Evolutionary conservation across 352 stramenopile genomes (phyloP), one percentile per base, ranked within the genome.

Genomic region (Pythium guiyangense): DNA sequence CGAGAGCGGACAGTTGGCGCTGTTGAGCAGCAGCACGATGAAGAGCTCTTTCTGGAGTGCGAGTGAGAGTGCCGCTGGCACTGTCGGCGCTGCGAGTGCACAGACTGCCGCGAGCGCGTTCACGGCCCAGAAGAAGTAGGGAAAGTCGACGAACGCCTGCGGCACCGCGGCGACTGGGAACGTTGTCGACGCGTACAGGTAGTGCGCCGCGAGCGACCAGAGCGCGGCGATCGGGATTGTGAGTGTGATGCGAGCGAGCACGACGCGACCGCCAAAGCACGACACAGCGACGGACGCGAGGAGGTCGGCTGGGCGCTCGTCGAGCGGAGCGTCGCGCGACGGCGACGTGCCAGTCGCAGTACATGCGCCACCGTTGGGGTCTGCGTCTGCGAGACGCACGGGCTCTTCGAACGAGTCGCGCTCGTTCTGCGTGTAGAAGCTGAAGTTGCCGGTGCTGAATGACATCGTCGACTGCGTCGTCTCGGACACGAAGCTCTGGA

Each of bases 11-110:
- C 73, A 82, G 46, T 74, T 77, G 12, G 74, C 35, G 1, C 58
- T 56, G 42, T 79, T 82, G 62, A 75, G 64, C 40, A 79, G 31
- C 40, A 79, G 29, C 48, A 74, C 59, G 34, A 69, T 60, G 34
- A 79, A 82, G 4, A 67, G 57, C 14, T 65, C 53, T 53, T 75
- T 79, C 37, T 82, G 70, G 17, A 76, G 47, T 9, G 70, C 34
- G 39, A 82, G 57, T 43, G 70, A 65, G 18, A 77, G 42, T 1
- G 73, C 65, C 15, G 58, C 58, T 35, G 53, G 56, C 54, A 61
- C 60, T 2, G 54, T 73, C 5, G 71, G 71, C n/a, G 63, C 67
- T 15, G 65, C 64, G 14, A 77, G 47, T 11, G 69, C 63, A 39
- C 71, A 74, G 34, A 75, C 25, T 0, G 62, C 55, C 5, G 66